phyloP scores from a whole-genome alignment of 208 protist species.

The Leptomonas seymouri region DNA sequence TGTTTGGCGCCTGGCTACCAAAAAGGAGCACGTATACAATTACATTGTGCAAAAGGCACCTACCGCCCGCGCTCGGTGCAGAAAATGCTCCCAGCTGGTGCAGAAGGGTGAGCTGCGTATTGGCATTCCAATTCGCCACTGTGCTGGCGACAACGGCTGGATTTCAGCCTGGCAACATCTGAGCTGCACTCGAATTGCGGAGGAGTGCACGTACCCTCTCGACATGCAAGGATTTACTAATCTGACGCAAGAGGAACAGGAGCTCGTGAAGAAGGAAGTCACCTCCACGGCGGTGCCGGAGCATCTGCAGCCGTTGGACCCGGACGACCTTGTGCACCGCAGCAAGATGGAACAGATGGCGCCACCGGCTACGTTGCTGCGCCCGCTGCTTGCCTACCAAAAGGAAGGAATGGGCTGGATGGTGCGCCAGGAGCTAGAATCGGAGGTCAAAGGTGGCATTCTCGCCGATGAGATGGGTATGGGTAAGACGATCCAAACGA shows the following conservation, averaged over 20 bases:
- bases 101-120: slow-evolving; percentile 78
- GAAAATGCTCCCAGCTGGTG: slow-evolving; percentile 87
- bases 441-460: slow-evolving; percentile 89
- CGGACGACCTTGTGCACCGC: slow-evolving; percentile 76
- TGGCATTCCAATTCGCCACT: slow-evolving; percentile 83
- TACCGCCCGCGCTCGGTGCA: slow-evolving; percentile 72
- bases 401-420: slow-evolving; percentile 90
- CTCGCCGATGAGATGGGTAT: slow-evolving; percentile 99
- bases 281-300: slow-evolving; percentile 50
- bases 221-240: slow-evolving; percentile 59
- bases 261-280: slow-evolving; percentile 61
- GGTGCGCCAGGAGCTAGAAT: slow-evolving; percentile 68
- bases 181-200: slow-evolving; percentile 60
- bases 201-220: slow-evolving; percentile 29
- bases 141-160: slow-evolving; percentile 81
- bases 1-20: slow-evolving; percentile 56
- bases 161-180: slow-evolving; percentile 92
- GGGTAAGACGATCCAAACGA: slow-evolving; percentile 98
- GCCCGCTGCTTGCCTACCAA: slow-evolving; percentile 83
- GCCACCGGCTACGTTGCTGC: slow-evolving; percentile 56
- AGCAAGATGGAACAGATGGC: slow-evolving; percentile 53
- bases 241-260: slow-evolving; percentile 52
- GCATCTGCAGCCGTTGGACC: slow-evolving; percentile 82
- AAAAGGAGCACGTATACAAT: slow-evolving; percentile 51
- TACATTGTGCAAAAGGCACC: slow-evolving; percentile 76